A percentile compares a stretch with the other conserved stretches of the same genome.
Conservation (phyloP, 1,284 basidiomycete genomes). For the Chalciporus sp. region DNA sequence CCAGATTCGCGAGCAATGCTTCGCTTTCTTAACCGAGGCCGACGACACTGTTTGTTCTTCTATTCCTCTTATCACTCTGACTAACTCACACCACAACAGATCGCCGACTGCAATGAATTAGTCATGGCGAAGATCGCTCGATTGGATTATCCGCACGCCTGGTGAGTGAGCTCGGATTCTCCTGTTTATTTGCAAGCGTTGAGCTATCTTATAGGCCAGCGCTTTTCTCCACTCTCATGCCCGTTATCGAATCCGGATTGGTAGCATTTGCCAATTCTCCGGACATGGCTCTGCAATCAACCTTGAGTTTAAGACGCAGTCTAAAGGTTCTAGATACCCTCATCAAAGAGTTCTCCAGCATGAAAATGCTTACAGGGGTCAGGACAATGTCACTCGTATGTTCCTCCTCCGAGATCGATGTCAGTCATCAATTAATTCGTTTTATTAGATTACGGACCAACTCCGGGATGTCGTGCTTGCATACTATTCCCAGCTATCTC, state of each 20-base stretch:
- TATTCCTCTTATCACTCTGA: neutral
- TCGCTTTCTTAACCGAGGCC: constrained; percentile 67
- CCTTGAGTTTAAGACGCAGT: constrained; percentile 59
- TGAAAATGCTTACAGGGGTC: constrained; percentile 68
- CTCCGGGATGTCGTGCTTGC: constrained; percentile 53
- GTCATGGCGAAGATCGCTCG: constrained; percentile 73
- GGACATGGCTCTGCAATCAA: constrained; percentile 44
- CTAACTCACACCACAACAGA: constrained; percentile 43
- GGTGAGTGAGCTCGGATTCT: constrained; percentile 46
- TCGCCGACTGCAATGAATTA: constrained; percentile 71
- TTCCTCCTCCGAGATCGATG: constrained; percentile 4
- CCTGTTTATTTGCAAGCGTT: neutral
- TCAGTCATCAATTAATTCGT: constrained; percentile 3
- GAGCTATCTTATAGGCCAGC: constrained; percentile 51
- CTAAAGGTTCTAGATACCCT: constrained; percentile 64
- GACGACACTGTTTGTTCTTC: constrained; percentile 63
- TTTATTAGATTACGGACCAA: constrained; percentile 54
- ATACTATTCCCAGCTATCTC: constrained; percentile 57
- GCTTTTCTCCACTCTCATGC: constrained; percentile 60
- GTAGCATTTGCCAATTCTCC: constrained; percentile 48
- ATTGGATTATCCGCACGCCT: constrained; percentile 66
- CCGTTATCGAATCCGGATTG: constrained; percentile 53
- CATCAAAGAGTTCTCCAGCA: constrained; percentile 65
- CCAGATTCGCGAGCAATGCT: constrained; percentile 59
- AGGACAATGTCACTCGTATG: constrained; percentile 64